These are phyloP conservation scores for Aaosphaeria pasadenensis DNA, from an alignment of 2,329 filamentous ascomycete genomes.

Conservation along the genomic window DNA sequence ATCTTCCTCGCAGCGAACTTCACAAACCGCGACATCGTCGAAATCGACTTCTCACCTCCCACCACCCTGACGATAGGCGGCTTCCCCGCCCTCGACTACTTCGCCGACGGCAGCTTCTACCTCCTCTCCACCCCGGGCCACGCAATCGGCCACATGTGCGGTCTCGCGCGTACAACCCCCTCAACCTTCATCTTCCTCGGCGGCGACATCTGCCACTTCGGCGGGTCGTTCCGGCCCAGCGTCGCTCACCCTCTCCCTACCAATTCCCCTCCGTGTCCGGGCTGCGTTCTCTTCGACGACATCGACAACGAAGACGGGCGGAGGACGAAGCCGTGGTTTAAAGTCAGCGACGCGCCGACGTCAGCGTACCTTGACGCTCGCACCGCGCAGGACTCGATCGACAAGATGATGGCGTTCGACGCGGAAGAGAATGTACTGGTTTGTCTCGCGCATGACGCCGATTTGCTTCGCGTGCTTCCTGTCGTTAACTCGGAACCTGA, in stretches of 20 bases:
- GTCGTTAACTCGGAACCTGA: constrained; percentile 3
- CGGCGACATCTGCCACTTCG: neutral
- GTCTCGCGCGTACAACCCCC: neutral
- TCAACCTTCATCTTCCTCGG: neutral
- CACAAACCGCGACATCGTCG: constrained; percentile 5
- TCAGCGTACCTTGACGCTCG: constrained; percentile 5
- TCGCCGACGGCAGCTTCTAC: neutral
- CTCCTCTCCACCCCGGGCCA: neutral
- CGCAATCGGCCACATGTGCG: neutral
- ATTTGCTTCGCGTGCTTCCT: constrained; percentile 5
- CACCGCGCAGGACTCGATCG: constrained; percentile 5
- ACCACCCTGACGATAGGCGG: constrained; percentile 36
- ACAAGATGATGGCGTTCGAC: constrained; percentile 9
- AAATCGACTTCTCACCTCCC: constrained; percentile 6
- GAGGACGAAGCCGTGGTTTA: constrained; percentile 2
- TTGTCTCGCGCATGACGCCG: constrained; percentile 13
- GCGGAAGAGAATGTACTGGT: constrained; percentile 8
- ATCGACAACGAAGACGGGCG: neutral
- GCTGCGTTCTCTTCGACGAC: constrained; percentile 7
- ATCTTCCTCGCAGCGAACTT: constrained; percentile 11
- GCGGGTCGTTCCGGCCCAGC: neutral
- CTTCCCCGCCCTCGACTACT: constrained; percentile 47
- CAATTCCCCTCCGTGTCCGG: constrained; percentile 7
- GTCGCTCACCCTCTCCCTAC: constrained; percentile 3
- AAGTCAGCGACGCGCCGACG: neutral